Base-by-base conservation (phyloP, 192 early-diverging fungal species). In the Coemansia interrupta region DNA sequence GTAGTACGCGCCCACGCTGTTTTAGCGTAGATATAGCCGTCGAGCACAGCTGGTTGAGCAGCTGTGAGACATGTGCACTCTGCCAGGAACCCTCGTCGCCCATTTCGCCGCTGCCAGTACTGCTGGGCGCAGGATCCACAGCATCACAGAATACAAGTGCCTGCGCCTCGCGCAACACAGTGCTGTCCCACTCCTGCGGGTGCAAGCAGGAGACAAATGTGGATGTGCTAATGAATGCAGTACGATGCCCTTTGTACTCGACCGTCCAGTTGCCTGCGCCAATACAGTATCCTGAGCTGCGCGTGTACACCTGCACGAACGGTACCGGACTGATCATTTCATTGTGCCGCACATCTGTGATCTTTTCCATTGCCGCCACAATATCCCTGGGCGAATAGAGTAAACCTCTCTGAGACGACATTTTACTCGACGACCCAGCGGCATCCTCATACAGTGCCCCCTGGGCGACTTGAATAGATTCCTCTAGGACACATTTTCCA, bases 201-300 rank as follows among this genome's bases (percentile, higher is more conserved):
- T 82, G 80, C 11, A 73, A 52, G 19, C 71, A 64, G 8, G 67
- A 54, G 2, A 62, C 44, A 40, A 78, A 60, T 18, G 80, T 59
- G 49, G 80, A 77, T 5, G 70, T 72, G 51, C 73, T 70, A 18
- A 82, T 56, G 45, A 82, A 73, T 10, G 74, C 70, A 12, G 74
- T 73, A 17, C 68, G 71, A 26, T 82, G 71, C 40, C 66, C 61
- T 49, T 78, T 86, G 66, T 81, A 82, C 64, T 87, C 84, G 17
- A 91, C 72, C 4, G 82, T 68, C 90, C 88, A 91, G 64, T 90
- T 90, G 3, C 85, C 81, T 17, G 84, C 80, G 7, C 88, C 90
- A 40, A 91, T 80, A 48, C 82, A 84, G 66, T 88, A 85, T 8
- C 88, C 90, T 5, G 87, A 85, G 60, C 90, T 90, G 61, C 87